These are phyloP conservation scores for Geosmithia flava DNA, from an alignment of 2,329 filamentous ascomycete genomes.

Conservation along the genomic window DNA sequence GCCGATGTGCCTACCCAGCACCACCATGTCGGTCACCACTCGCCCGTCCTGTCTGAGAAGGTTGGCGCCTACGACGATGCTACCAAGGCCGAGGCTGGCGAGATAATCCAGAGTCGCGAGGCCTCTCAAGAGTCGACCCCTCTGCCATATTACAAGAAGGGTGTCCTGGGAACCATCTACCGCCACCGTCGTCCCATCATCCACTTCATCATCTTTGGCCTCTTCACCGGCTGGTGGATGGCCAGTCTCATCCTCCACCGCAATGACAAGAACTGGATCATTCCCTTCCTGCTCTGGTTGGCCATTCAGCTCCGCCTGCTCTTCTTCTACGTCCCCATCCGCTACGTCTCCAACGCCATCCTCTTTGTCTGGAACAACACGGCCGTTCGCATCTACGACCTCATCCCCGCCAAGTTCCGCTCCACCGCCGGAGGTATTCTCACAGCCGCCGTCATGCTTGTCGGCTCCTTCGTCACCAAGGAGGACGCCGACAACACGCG, in stretches of 20 bases:
- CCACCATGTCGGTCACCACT: conserved; percentile 12
- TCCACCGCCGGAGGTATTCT: conserved; percentile 48
- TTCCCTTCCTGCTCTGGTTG: conserved; percentile 75
- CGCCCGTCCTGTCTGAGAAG: conserved; percentile 18
- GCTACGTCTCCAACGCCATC: conserved; percentile 53
- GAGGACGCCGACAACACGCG: conserved; percentile 68
- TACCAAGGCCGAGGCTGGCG: conserved; percentile 21
- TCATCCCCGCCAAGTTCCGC: conserved; percentile 56
- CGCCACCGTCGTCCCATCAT: conserved; percentile 29
- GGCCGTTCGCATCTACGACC: conserved; percentile 40
- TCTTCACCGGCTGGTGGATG: conserved; percentile 60
- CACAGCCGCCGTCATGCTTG: conserved; percentile 59
- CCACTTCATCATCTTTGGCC: conserved; percentile 30
- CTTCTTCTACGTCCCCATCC: conserved; percentile 60
- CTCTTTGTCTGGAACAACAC: conserved; percentile 56
- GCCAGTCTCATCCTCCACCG: conserved; percentile 61
- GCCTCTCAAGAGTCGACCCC: conserved; percentile 5
- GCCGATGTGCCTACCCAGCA: conserved; percentile 18
- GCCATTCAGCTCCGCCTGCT: conserved; percentile 61
- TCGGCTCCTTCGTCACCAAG: conserved; percentile 63
- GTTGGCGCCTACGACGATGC: conserved; percentile 21
- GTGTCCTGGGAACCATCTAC: conserved; percentile 23
- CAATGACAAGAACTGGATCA: conserved; percentile 64
- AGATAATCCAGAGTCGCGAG: conserved; percentile 14
- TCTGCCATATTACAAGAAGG: conserved; percentile 5